Evolutionary conservation across 176 grass and related monocot species (phyloP).

Genomic region (Musa troglodytarum): DNA sequence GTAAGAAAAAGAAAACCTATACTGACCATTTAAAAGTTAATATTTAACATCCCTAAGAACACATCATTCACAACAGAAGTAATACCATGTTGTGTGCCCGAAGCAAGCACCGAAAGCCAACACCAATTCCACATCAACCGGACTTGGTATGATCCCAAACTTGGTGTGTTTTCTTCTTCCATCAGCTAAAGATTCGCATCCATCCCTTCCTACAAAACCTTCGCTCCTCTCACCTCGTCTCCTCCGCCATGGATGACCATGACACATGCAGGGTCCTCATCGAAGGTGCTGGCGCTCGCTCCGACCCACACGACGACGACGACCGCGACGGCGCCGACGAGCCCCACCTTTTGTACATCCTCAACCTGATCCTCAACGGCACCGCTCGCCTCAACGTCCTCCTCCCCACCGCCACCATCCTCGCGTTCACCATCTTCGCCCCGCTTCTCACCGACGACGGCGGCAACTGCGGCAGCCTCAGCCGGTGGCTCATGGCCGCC

Average conservation of each 20-base stretch:
- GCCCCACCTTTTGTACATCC: slow-evolving; percentile 48
- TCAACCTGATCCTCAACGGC: slow-evolving; percentile 71
- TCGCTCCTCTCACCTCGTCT: no score
- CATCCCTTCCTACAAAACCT: no score
- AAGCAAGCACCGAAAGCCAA: background rate
- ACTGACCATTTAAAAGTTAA: no score
- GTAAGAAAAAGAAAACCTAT: no score
- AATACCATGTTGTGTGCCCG: background rate
- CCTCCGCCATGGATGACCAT: slow-evolving; percentile 11
- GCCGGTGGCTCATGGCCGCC: slow-evolving; percentile 30
- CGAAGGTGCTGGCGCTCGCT: slow-evolving; percentile 19
- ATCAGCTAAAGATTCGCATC: background rate
- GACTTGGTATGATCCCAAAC: background rate
- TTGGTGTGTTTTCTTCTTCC: background rate
- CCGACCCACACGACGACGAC: background rate
- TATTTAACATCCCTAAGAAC: no score
- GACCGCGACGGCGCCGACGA: slow-evolving; percentile 30
- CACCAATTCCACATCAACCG: background rate
- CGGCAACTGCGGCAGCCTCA: slow-evolving; percentile 31
- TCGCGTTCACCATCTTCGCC: slow-evolving; percentile 81
- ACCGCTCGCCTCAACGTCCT: slow-evolving; percentile 81
- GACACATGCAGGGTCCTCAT: slow-evolving; percentile 64
- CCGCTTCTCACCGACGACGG: slow-evolving; percentile 75
- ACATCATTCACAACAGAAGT: background rate
- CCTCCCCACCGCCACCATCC: slow-evolving; percentile 84